Evolutionary conservation across 805 yeast species (phyloP), one percentile per base, ranked within the genome.

Genomic region (Metschnikowia picachoensis): DNA sequence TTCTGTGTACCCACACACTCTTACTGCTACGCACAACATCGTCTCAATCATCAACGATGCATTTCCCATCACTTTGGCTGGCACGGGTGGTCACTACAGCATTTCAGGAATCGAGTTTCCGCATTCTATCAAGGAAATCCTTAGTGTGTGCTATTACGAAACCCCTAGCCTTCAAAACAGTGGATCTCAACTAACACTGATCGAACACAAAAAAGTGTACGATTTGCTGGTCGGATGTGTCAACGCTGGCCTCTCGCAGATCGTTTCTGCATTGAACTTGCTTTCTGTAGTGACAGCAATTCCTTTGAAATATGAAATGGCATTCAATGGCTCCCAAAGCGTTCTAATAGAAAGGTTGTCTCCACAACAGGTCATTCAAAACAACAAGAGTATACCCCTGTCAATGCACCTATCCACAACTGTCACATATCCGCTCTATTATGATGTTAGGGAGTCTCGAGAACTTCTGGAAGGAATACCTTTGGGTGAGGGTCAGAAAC

Each of bases 101-200:
- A 67, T 72, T 4, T 41, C 61, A 47, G 73, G 68, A 0, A 49
- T 68, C 7, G 70, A 66, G 39, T 67, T 71, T 42, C 76, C 76
- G 1, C 43, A 61, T 4, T 58, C 58, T 34, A 60, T 61, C 17
- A 57, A 56, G 28, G 68, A 67, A 29, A 41, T 71, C 12, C 55
- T 68, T 9, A 53, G 58, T 16, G 51, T 56, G 13, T 61, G 73
- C 44, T 67, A 68, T 51, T 33, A 43, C 8, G 55, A 52, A n/a
- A 14, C 27, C 10, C 41, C 45, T 9, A 11, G 15, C 6, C 42
- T 46, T 7, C 28, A 16, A 13, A 28, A 25, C 30, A 29, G 31
- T 3, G 35, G 29, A 3, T 31, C 17, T 13, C 15, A 12, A 28
- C 28, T 8, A 15, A 7, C 28, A 5, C 36, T 14, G n/a, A 13